A percentile compares a stretch with the other conserved stretches of the same genome.
Conservation (phyloP, 1,139 yeast genomes). For the Petasospora rhodanensis region DNA sequence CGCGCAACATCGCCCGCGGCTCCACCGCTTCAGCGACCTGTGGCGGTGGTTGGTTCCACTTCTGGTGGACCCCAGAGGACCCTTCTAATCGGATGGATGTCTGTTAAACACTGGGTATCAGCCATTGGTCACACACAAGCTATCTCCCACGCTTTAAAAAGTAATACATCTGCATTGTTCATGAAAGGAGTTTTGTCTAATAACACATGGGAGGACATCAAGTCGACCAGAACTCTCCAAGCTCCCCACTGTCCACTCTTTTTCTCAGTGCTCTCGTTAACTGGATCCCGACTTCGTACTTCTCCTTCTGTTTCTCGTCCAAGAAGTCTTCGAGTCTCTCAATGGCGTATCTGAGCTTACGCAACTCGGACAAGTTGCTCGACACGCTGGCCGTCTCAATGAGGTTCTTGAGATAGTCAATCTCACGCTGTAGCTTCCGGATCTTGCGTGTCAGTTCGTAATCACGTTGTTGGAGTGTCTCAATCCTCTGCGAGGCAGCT, state of each 20-base stretch:
- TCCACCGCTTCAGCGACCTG: too few species aligned
- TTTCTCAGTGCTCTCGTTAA: conserved; percentile 35
- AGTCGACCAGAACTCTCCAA: conserved; percentile 28
- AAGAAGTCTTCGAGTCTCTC: conserved; percentile 33
- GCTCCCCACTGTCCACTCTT: conserved; percentile 36
- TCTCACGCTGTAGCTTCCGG: conserved; percentile 32
- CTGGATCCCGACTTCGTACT: conserved; percentile 35
- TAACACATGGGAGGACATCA: too few species aligned
- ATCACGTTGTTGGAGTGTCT: conserved; percentile 19
- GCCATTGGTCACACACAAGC: too few species aligned
- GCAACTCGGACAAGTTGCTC: conserved; percentile 30
- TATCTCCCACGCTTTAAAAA: too few species aligned
- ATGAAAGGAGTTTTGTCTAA: too few species aligned
- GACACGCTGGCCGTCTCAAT: conserved; percentile 32
- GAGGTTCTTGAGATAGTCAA: conserved; percentile 30
- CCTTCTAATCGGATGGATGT: too few species aligned
- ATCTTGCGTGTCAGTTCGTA: conserved; percentile 27
- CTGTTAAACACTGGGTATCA: too few species aligned
- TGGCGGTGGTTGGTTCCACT: too few species aligned
- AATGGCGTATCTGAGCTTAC: conserved; percentile 32
- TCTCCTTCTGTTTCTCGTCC: conserved; percentile 36
- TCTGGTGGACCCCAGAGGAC: too few species aligned
- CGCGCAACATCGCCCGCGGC: too few species aligned
- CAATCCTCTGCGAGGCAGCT: conserved; percentile 14
- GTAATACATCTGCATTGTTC: too few species aligned